A percentile compares a stretch with the other conserved stretches of the same genome.
These are phyloP conservation scores for Cicer bijugum DNA, from an alignment of 306 rosid genomes.

Conservation along the genomic window DNA sequence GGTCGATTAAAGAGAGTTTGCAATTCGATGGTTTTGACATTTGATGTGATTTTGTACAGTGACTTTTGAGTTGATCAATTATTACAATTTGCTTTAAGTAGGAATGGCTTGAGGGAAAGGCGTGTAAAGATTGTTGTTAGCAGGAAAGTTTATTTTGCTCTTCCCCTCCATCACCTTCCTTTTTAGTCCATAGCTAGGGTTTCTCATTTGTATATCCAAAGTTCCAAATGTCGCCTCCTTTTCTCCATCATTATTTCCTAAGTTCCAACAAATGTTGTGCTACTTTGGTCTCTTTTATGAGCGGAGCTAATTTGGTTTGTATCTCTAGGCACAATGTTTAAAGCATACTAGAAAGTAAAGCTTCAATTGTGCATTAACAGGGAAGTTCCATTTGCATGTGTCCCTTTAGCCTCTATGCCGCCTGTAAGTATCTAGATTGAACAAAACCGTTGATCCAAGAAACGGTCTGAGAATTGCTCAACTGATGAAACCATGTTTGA, in stretches of 20 bases:
- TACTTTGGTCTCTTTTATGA: background rate
- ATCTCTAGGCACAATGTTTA: background rate
- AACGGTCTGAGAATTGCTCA: too few relatives aligned
- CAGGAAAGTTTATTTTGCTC: slow-evolving; percentile 46
- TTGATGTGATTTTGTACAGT: slow-evolving; percentile 53
- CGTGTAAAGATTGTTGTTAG: slow-evolving; percentile 50
- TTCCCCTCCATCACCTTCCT: slow-evolving; percentile 38
- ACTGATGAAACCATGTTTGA: too few relatives aligned
- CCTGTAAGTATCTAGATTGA: background rate
- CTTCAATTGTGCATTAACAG: slow-evolving; percentile 32
- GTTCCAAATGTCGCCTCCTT: slow-evolving; percentile 36
- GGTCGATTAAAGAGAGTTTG: slow-evolving; percentile 57
- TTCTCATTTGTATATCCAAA: slow-evolving; percentile 52
- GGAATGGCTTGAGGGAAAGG: slow-evolving; percentile 59
- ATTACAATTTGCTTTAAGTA: slow-evolving; percentile 41
- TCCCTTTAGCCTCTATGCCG: background rate
- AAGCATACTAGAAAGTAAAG: slow-evolving; percentile 26
- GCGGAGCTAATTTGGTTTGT: slow-evolving; percentile 15
- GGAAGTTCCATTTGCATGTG: background rate
- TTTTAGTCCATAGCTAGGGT: slow-evolving; percentile 41
- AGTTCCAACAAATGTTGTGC: slow-evolving; percentile 20
- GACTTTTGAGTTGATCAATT: slow-evolving; percentile 51
- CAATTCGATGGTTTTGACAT: slow-evolving; percentile 58
- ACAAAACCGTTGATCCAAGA: too few relatives aligned
- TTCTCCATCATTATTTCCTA: slow-evolving; percentile 31